A percentile compares a stretch with the other conserved stretches of the same genome.
Evolutionary conservation across 148 eudicot species (phyloP).

Genomic region (Simmondsia chinensis): DNA sequence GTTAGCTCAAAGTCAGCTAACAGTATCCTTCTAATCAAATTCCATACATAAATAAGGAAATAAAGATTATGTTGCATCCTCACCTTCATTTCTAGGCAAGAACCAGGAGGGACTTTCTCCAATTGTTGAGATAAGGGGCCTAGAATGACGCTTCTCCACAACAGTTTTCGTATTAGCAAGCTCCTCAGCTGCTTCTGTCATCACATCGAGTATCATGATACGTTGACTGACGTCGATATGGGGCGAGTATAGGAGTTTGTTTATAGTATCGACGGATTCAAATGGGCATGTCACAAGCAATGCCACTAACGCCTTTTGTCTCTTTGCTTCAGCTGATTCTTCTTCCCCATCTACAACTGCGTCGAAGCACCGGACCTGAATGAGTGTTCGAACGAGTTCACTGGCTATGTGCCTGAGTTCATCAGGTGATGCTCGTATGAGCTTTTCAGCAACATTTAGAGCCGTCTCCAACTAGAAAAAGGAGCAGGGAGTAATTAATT

Average conservation of each 20-base stretch:
- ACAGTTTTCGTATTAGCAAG: constrained; percentile 52
- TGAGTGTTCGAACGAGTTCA: constrained; percentile 66
- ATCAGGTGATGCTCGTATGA: constrained; percentile 88
- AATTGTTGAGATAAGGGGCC: constrained; percentile 44
- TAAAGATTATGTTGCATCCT: too few relatives aligned
- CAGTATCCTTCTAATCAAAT: too few relatives aligned
- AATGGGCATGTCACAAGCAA: constrained; percentile 68
- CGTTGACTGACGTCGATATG: constrained; percentile 81
- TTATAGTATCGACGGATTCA: constrained; percentile 57
- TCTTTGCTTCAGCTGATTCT: constrained; percentile 81
- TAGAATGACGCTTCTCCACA: constrained; percentile 26
- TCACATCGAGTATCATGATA: constrained; percentile 79
- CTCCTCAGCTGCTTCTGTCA: constrained; percentile 89
- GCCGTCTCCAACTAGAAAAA: constrained; percentile 72
- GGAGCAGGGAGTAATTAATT: background rate
- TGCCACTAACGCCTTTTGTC: constrained; percentile 73
- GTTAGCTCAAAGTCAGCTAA: too few relatives aligned
- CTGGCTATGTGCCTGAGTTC: constrained; percentile 61
- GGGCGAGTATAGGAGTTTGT: constrained; percentile 77
- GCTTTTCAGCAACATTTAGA: constrained; percentile 83
- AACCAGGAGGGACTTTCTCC: constrained; percentile 80
- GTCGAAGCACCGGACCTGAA: constrained; percentile 81
- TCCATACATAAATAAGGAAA: too few relatives aligned
- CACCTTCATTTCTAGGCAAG: constrained; percentile 65
- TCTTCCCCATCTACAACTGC: constrained; percentile 73